These are phyloP conservation scores for Aspergillus calidoustus DNA, from an alignment of 2,329 filamentous ascomycete species.

Conservation along the genomic window DNA sequence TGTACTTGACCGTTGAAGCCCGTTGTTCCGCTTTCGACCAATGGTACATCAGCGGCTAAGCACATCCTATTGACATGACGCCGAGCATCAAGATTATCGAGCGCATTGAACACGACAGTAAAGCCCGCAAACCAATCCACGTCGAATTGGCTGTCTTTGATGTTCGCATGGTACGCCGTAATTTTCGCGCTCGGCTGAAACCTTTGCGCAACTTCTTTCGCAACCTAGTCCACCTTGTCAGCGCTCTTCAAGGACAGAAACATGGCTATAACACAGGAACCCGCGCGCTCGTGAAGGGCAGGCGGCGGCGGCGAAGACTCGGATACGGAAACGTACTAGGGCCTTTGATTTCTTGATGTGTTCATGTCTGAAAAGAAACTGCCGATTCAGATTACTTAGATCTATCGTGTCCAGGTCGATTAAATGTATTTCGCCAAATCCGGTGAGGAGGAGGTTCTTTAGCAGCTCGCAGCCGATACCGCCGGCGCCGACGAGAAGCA, in stretches of 20 bases:
- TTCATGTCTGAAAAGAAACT: conserved; percentile 94
- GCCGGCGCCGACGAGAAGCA: conserved; percentile 93
- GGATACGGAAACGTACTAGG: conserved; percentile 62
- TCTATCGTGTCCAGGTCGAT: conserved; percentile 99
- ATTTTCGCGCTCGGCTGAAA: conserved; percentile 92
- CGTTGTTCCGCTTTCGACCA: conserved; percentile 96
- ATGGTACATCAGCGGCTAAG: conserved; percentile 81
- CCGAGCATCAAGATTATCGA: conserved; percentile 92
- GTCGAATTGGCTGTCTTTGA: conserved; percentile 86
- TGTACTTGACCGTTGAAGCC: conserved; percentile 98
- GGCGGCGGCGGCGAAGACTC: conserved; percentile 8
- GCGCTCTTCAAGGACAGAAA: conserved; percentile 13
- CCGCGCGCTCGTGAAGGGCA: conserved; percentile 5
- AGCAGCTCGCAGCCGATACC: conserved; percentile 97
- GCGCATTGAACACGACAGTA: conserved; percentile 88
- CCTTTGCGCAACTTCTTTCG: conserved; percentile 84
- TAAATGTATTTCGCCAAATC: conserved; percentile 91
- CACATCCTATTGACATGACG: conserved; percentile 98
- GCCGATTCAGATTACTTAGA: conserved; percentile 93
- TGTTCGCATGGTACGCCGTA: conserved; percentile 89
- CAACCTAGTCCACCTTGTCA: conserved; percentile 63
- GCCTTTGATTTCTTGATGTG: conserved; percentile 99
- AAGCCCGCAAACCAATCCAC: conserved; percentile 87
- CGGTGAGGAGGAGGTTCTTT: conserved; percentile 91
- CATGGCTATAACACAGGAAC: background rate